Evolutionary conservation across 495 filamentous ascomycete species (phyloP).

Genomic region (Xylaria castorea): DNA sequence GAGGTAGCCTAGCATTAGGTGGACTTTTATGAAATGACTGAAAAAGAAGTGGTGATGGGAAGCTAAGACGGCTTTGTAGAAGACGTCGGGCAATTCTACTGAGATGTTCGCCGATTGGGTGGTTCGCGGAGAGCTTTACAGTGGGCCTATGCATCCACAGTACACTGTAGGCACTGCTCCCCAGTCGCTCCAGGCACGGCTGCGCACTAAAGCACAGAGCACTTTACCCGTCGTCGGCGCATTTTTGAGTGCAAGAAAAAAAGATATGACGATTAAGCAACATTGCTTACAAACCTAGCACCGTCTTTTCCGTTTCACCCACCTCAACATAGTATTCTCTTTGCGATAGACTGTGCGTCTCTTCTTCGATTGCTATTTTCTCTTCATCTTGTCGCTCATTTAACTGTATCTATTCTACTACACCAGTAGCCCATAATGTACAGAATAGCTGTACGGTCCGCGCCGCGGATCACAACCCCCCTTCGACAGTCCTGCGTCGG

Average conservation of each 20-base stretch:
- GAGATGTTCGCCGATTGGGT: no score
- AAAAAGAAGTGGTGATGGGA: background rate
- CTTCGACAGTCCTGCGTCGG: constrained; percentile 43
- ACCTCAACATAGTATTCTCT: background rate
- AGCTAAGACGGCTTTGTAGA: no score
- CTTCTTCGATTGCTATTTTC: background rate
- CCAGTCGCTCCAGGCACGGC: background rate
- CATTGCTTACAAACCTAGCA: constrained; percentile 20
- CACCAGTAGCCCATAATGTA: constrained; percentile 61
- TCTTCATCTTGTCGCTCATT: background rate
- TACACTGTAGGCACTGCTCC: background rate
- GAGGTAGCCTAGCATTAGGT: no score
- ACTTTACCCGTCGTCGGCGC: background rate
- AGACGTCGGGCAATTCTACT: no score
- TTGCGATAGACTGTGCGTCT: background rate
- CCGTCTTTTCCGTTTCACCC: constrained; percentile 21
- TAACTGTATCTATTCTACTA: no score
- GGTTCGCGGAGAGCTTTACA: no score
- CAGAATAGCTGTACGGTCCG: constrained; percentile 62
- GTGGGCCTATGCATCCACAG: no score
- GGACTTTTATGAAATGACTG: background rate
- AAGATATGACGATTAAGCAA: constrained; percentile 20
- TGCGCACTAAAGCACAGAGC: background rate
- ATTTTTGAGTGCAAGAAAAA: background rate
- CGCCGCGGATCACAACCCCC: constrained; percentile 56